A percentile compares a stretch with the other conserved stretches of the same genome.
Evolutionary conservation across 805 yeast species (phyloP).

Genomic region (Barnettozyma botsteinii): DNA sequence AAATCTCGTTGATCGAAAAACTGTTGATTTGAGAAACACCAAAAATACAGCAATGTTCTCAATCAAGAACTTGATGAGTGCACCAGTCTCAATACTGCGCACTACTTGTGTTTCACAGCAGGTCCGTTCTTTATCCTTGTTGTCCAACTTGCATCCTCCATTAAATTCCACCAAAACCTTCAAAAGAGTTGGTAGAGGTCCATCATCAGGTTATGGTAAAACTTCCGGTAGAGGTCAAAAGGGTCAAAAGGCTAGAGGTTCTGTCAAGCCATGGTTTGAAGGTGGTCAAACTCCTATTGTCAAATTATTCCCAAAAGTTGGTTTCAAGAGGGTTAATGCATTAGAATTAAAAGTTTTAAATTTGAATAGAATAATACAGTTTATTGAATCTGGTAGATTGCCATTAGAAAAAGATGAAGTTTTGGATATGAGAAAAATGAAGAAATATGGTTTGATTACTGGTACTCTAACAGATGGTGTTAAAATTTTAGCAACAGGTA

Average conservation of each 20-base stretch:
- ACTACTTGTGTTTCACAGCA: slow-evolving; percentile 1
- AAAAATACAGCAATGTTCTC: neutral
- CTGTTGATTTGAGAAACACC: neutral
- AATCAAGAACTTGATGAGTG: neutral
- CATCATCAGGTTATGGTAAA: slow-evolving; percentile 87
- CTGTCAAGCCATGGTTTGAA: slow-evolving; percentile 90
- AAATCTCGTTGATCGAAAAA: neutral
- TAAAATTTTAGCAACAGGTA: slow-evolving; percentile 68
- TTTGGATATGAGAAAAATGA: slow-evolving; percentile 73
- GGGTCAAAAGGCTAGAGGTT: slow-evolving; percentile 96
- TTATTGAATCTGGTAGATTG: slow-evolving; percentile 63
- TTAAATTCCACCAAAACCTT: slow-evolving; percentile 52
- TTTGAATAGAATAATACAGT: slow-evolving; percentile 62
- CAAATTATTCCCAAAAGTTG: slow-evolving; percentile 79
- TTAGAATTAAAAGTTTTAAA: slow-evolving; percentile 47
- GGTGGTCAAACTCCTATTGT: slow-evolving; percentile 97
- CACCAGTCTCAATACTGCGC: neutral
- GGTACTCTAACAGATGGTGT: slow-evolving; percentile 78
- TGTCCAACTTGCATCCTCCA: slow-evolving; percentile 54
- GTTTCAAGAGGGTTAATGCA: slow-evolving; percentile 66
- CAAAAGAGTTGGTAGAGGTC: slow-evolving; percentile 93
- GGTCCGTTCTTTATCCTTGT: slow-evolving; percentile 37
- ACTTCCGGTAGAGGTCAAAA: slow-evolving; percentile 97
- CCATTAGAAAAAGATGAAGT: slow-evolving; percentile 51
- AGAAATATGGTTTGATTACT: slow-evolving; percentile 62